Evolutionary conservation across 1,284 basidiomycete species (phyloP).

Genomic region (Abortiporus biennis): DNA sequence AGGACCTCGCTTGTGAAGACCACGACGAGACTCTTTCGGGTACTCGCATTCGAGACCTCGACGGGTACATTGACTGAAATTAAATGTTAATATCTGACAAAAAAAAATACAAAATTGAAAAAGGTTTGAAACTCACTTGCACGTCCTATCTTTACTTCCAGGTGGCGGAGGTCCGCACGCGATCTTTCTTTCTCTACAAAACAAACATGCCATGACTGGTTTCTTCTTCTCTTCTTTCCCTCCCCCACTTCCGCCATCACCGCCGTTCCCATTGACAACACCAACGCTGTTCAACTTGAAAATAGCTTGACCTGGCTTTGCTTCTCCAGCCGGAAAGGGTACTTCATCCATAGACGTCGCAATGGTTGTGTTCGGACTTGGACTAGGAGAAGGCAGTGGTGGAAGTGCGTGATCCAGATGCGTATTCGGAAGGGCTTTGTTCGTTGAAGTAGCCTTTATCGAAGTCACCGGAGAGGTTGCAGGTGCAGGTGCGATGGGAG

Average conservation of each 20-base stretch:
- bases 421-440: too few relatives aligned
- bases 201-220: conserved; percentile 32
- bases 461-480: not conserved
- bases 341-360: conserved; percentile 7
- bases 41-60: conserved; percentile 42
- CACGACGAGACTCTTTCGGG: conserved; percentile 46
- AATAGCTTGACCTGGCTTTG: conserved; percentile 19
- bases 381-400: too few relatives aligned
- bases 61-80: conserved; percentile 40
- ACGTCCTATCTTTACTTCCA: conserved; percentile 21
- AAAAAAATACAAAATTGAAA: conserved; percentile 1
- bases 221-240: conserved; percentile 25
- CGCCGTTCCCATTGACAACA: conserved; percentile 11
- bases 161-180: conserved; percentile 29
- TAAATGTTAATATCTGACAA: not conserved
- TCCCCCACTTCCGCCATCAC: not conserved
- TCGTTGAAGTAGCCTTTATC: too few relatives aligned
- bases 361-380: not conserved
- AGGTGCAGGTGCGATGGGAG: not conserved
- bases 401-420: too few relatives aligned
- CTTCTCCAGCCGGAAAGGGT: conserved; percentile 8
- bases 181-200: conserved; percentile 35
- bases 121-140: conserved; percentile 25
- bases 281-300: conserved; percentile 17
- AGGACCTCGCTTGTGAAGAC: conserved; percentile 38